A percentile compares a stretch with the other conserved stretches of the same genome.
Evolutionary conservation across 495 filamentous ascomycete species (phyloP).

Genomic region (Annulohypoxylon maeteangense): DNA sequence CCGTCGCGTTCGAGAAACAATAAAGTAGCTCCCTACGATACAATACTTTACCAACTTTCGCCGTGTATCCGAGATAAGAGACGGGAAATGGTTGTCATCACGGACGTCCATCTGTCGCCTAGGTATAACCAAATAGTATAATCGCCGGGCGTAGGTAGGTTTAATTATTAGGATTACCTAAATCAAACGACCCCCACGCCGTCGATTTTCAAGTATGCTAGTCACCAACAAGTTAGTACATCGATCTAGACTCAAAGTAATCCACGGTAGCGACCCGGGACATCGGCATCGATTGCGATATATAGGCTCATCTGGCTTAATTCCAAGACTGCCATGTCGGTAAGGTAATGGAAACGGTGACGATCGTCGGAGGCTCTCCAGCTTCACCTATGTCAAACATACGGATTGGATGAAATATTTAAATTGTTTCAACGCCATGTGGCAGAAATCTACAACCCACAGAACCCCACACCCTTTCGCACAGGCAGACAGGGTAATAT

Average conservation of each 20-base stretch:
- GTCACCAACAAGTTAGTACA: not conserved
- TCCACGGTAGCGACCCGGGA: conserved; percentile 17
- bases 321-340: conserved; percentile 5
- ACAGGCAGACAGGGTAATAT: conserved; percentile 11
- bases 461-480: conserved; percentile 13
- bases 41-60: not conserved
- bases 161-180: not conserved
- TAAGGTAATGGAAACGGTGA: conserved; percentile 8
- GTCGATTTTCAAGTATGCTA: not conserved
- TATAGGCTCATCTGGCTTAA: conserved; percentile 35
- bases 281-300: conserved; percentile 14
- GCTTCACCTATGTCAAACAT: conserved; percentile 15
- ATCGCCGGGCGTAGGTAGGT: not conserved
- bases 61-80: not conserved
- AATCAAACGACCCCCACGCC: not conserved
- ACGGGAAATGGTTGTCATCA: not conserved
- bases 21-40: not conserved
- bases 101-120: not conserved
- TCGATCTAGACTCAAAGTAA: not conserved
- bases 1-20: not conserved
- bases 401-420: conserved; percentile 3
- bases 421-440: conserved; percentile 36
- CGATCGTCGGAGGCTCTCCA: conserved; percentile 31
- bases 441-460: conserved; percentile 16
- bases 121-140: not conserved